Percentiles rank a stretch among this genome's conserved stretches.
These are phyloP conservation scores for Ramaria rubella DNA, from an alignment of 768 basidiomycete genomes.

Conservation along the genomic window DNA sequence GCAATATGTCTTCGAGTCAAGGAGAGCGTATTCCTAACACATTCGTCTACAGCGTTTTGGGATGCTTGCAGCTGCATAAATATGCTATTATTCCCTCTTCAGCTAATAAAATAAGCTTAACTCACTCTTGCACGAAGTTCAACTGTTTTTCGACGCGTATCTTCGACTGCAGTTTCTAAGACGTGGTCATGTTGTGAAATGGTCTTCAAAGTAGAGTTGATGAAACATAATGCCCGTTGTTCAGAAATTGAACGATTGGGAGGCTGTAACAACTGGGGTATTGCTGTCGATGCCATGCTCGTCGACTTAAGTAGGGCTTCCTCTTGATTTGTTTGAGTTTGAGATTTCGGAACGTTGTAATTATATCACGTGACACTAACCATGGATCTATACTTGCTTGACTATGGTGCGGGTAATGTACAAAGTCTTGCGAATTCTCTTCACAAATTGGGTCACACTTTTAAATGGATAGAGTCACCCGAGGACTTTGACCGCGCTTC, in stretches of 20 bases:
- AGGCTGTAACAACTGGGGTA: background rate
- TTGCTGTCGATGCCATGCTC: background rate
- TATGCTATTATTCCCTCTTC: background rate
- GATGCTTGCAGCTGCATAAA: background rate
- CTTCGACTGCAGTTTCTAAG: background rate
- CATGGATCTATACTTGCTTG: slow-evolving; percentile 79
- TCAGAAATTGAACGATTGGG: background rate
- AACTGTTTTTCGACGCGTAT: background rate
- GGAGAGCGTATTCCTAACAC: background rate
- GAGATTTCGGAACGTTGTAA: background rate
- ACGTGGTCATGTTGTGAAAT: background rate
- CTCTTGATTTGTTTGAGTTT: too few relatives aligned
- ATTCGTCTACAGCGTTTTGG: background rate
- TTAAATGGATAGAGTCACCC: slow-evolving; percentile 79
- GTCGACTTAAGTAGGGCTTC: background rate
- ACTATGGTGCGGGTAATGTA: slow-evolving; percentile 95
- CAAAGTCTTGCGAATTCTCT: slow-evolving; percentile 92
- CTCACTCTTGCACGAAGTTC: slow-evolving; percentile 1
- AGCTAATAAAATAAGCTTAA: background rate
- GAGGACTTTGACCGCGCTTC: slow-evolving; percentile 84
- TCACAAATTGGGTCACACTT: slow-evolving; percentile 72
- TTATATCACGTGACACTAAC: too few relatives aligned
- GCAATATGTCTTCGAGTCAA: slow-evolving; percentile 33
- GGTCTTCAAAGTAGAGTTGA: background rate
- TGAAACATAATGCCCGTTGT: background rate